Conservation (phyloP, 345 rosid genomes). For the rapeseed (Brassica napus) region Da-Ae NC_063440.1:27862001-27862500, state of each 20-base stretch:
- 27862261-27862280: conserved; percentile 51
- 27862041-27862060: conserved; percentile 80
- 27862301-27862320: conserved; percentile 97
- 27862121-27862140: conserved; percentile 92
- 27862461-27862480: conserved; percentile 75
- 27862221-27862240: conserved; percentile 36
- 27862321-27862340: conserved; percentile 84
- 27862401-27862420: conserved; percentile 71
- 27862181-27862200: conserved; percentile 22
- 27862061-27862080: conserved; percentile 90
- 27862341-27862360: conserved; percentile 82
- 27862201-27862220: conserved; percentile 3
- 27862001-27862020: conserved; percentile 44
- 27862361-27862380: conserved; percentile 66
- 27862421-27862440: conserved; percentile 46
- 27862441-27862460: conserved; percentile 50
- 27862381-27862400: conserved; percentile 90
- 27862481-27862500: conserved; percentile 15
- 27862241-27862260: conserved; percentile 41
- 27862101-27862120: conserved; percentile 94
- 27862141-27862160: conserved; percentile 97
- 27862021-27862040: conserved; percentile 53
- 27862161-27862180: conserved; percentile 85
- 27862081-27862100: conserved; percentile 75
- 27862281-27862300: conserved; percentile 48